A percentile compares a stretch with the other conserved stretches of the same genome.
These are phyloP conservation scores for Pleurotus ostreatus DNA, from an alignment of 768 basidiomycete species.

Conservation along the genomic window DNA sequence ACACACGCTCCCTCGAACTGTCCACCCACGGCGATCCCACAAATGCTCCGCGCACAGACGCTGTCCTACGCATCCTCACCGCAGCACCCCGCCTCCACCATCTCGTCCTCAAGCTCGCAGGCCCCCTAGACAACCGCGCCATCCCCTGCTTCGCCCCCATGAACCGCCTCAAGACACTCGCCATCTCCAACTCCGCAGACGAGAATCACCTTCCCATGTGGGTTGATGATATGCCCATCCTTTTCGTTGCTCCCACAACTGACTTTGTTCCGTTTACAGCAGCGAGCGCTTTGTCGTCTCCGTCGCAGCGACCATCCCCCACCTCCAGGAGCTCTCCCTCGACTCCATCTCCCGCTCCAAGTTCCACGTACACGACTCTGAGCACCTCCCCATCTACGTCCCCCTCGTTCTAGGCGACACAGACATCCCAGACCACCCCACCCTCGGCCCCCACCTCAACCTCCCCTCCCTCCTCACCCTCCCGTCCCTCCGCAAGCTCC, in stretches of 20 bases:
- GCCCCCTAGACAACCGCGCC: conserved; percentile 44
- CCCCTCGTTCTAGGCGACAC: conserved; percentile 61
- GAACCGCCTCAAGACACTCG: conserved; percentile 37
- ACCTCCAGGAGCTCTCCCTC: conserved; percentile 52
- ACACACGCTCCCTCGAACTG: conserved; percentile 52
- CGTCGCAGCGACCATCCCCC: conserved; percentile 56
- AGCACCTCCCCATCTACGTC: conserved; percentile 49
- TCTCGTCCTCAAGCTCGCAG: conserved; percentile 44
- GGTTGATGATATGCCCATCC: conserved; percentile 11
- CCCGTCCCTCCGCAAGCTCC: conserved; percentile 55
- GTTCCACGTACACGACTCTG: conserved; percentile 53
- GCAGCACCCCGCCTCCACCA: conserved; percentile 43
- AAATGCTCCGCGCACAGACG: conserved; percentile 34
- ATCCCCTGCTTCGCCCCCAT: conserved; percentile 46
- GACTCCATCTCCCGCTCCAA: conserved; percentile 64
- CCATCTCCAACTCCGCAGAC: conserved; percentile 42
- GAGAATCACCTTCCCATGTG: conserved; percentile 42
- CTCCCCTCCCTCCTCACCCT: conserved; percentile 66
- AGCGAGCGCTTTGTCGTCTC: conserved; percentile 69
- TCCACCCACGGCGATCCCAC: conserved; percentile 26
- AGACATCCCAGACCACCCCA: conserved; percentile 52
- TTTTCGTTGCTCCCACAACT: no score
- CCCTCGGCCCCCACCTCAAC: conserved; percentile 51
- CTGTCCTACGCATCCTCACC: conserved; percentile 46
- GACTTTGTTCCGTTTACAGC: conserved; percentile 25